Conservation (phyloP, 306 rosid species). For the Gillenia trifoliata region DNA sequence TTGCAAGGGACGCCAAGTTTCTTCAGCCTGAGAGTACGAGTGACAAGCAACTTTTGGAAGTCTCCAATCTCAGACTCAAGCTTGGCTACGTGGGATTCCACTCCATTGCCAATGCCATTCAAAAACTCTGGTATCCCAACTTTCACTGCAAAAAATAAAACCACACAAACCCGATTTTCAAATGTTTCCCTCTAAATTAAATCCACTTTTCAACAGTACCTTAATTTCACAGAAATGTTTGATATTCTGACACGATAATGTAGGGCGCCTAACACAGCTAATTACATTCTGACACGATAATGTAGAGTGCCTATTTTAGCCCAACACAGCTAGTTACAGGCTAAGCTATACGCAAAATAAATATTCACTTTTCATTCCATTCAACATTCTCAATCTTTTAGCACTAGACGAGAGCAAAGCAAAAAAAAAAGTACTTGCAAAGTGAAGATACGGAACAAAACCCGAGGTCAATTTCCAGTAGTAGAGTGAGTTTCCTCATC, state of each 20-base stretch:
- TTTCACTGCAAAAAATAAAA: conserved; percentile 45
- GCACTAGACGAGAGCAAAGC: not conserved
- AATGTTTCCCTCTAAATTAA: too few relatives aligned
- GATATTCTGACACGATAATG: not conserved
- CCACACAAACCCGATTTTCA: not conserved
- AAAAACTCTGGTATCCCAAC: conserved; percentile 86
- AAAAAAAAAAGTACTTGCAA: too few relatives aligned
- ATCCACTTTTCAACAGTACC: too few relatives aligned
- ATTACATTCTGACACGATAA: too few relatives aligned
- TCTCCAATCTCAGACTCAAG: conserved; percentile 78
- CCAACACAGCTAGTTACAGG: not conserved
- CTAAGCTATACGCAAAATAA: not conserved
- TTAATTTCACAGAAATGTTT: not conserved
- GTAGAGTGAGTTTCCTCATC: not conserved
- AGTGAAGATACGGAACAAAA: not conserved
- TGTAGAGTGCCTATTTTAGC: not conserved
- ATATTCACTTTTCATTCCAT: not conserved
- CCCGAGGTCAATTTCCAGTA: not conserved
- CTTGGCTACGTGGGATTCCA: conserved; percentile 70
- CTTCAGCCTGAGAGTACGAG: conserved; percentile 79
- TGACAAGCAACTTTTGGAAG: conserved; percentile 66
- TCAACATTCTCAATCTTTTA: not conserved
- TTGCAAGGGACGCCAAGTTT: conserved; percentile 82
- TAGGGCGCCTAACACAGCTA: too few relatives aligned
- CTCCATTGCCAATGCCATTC: conserved; percentile 71